Percentiles rank a stretch among this genome's conserved stretches.
These are phyloP conservation scores for Dothistroma pini DNA, from an alignment of 2,329 filamentous ascomycete species.

Conservation along the genomic window DNA sequence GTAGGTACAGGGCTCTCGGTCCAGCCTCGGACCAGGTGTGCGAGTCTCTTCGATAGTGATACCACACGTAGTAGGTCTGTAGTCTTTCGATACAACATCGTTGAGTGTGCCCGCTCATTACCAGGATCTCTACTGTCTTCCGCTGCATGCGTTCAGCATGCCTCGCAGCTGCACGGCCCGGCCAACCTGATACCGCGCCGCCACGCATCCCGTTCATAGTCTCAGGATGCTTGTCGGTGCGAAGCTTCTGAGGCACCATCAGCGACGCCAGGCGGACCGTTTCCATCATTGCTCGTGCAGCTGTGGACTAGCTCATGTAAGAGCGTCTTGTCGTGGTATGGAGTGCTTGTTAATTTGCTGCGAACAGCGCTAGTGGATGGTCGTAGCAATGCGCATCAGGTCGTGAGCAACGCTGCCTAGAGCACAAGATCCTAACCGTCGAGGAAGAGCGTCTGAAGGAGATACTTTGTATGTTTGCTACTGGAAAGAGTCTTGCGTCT, in stretches of 20 bases:
- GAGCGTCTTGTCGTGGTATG: constrained; percentile 11
- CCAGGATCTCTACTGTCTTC: neutral
- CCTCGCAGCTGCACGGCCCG: constrained; percentile 13
- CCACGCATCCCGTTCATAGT: constrained; percentile 17
- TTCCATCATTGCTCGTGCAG: constrained; percentile 16
- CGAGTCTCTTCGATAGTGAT: neutral
- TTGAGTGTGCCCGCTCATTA: neutral
- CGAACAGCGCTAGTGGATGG: neutral
- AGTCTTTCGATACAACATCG: neutral
- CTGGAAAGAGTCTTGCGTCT: neutral
- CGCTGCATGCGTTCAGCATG: constrained; percentile 6
- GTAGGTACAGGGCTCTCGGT: neutral
- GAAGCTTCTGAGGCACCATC: constrained; percentile 18
- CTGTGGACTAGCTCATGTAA: constrained; percentile 13
- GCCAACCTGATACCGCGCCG: constrained; percentile 17
- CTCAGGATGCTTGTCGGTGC: constrained; percentile 14
- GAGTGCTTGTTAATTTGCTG: neutral
- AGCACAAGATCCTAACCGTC: neutral
- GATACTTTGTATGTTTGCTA: neutral
- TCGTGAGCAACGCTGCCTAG: neutral
- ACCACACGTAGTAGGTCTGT: neutral
- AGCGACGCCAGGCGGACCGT: constrained; percentile 20
- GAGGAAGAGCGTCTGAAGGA: neutral
- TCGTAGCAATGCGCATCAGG: constrained; percentile 1
- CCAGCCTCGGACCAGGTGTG: neutral